Base-by-base conservation (phyloP, 768 basidiomycete species). In the Leucocoprinus leucothites region DNA sequence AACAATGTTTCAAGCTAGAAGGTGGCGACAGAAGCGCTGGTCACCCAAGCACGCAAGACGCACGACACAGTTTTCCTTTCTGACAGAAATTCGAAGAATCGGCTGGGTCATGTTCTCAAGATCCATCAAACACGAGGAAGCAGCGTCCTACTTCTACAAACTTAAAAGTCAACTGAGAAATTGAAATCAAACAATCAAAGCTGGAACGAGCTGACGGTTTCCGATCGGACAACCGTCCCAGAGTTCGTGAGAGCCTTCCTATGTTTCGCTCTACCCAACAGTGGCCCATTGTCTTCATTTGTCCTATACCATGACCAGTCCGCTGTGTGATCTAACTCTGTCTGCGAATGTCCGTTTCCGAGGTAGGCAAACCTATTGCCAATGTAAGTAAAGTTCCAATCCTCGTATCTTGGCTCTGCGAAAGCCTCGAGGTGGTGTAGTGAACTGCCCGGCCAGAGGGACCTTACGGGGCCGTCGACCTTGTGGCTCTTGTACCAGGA, bases 381-480 rank as follows among this genome's bases (percentile, higher is more conserved):
- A n/a, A 49, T 53, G 49, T 69, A 67, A 38, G 47, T 60, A 45
- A 71, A 64, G 18, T 67, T 59, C 63, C 66, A 71, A 40, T 69
- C 67, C 19, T 69, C 67, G 46, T 67, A 71, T 11, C 68, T 59
- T 21, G 64, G 62, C 6, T 68, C 64, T 5, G 58, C 58, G 6
- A 69, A 57, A 0, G 67, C 63, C 52, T 71, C 67, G 42, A 69
- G 53, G 34, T 68, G 69, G 41, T 69, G 69, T 49, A 67, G 46
- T 3, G 65, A 64, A 56, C 69, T 71, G 16, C 69, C 70, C 1
- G 65, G 65, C 69, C 68, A 68, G 9, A 69, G 51, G 65, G 21
- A 69, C 60, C 31, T 67, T 69, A 1, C 68, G 68, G 1, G 63
- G 58, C 1, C n/a, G n/a, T n/a, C n/a, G n/a, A 56, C 51, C n/a